Percentiles rank a stretch among this genome's conserved stretches.
Evolutionary conservation across 225 moss, liverwort and hornwort species (phyloP).

Genomic region (Antitrichia curtipendula): DNA sequence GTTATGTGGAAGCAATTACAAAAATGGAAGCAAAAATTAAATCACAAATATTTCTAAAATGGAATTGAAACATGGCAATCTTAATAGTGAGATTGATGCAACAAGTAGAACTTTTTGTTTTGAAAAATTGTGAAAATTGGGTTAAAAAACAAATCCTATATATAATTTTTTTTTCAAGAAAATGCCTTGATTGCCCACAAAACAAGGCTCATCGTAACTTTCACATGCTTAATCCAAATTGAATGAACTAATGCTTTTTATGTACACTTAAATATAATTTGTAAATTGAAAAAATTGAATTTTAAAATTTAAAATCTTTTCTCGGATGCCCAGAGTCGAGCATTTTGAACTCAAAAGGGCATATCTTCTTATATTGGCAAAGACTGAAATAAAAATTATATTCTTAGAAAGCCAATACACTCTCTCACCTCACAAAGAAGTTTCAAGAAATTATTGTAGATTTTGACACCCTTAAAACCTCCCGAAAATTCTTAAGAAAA

Average conservation of each 20-base stretch:
- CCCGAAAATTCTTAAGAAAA: rapidly evolving
- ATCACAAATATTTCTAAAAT: not conserved
- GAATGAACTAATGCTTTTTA: not conserved
- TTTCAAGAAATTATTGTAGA: not conserved
- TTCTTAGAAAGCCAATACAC: not conserved
- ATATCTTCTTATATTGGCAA: rapidly evolving
- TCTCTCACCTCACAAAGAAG: not conserved
- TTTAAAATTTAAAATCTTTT: not conserved
- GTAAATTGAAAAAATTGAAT: not conserved
- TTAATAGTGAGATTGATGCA: too few relatives aligned
- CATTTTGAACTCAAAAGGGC: not conserved
- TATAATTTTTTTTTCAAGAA: not conserved
- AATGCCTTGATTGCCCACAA: rapidly evolving
- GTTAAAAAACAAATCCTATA: not conserved
- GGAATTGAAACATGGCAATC: not conserved
- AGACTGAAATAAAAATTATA: not conserved
- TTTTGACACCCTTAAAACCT: not conserved
- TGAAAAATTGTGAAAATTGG: not conserved
- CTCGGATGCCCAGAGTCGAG: not conserved
- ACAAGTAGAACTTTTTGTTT: not conserved
- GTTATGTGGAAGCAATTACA: not conserved
- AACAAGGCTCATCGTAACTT: not conserved
- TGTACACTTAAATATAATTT: not conserved
- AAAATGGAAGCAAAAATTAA: not conserved
- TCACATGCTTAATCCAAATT: not conserved